Conservation (phyloP, 352 stramenopile species). For the Globisporangium heterothallicum region DNA sequence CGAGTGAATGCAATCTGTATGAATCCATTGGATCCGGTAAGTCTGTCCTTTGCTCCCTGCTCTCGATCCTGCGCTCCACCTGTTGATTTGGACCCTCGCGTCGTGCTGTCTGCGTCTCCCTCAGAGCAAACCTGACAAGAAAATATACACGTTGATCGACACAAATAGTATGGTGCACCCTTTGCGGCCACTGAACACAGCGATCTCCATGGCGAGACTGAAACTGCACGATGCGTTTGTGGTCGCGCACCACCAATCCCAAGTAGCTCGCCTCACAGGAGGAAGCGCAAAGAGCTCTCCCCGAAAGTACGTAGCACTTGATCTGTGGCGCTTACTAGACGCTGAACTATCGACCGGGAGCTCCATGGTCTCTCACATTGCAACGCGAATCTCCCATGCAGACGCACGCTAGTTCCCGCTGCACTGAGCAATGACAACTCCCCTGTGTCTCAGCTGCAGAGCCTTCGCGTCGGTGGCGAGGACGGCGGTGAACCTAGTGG, state of each 20-base stretch:
- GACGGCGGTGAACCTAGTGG: background rate
- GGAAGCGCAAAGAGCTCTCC: constrained; percentile 8
- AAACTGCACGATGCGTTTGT: constrained; percentile 29
- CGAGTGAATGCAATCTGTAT: constrained; percentile 43
- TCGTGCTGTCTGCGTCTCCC: background rate
- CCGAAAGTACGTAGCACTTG: constrained; percentile 9
- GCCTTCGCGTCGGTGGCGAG: constrained; percentile 3
- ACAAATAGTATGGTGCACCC: constrained; percentile 36
- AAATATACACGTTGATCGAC: constrained; percentile 51
- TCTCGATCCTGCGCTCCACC: too few relatives aligned
- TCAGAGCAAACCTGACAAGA: constrained; percentile 53
- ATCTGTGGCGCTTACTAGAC: too few relatives aligned
- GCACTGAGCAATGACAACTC: constrained; percentile 4
- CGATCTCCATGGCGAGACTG: constrained; percentile 42
- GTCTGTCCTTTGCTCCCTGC: too few relatives aligned
- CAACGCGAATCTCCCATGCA: too few relatives aligned
- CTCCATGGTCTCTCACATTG: background rate
- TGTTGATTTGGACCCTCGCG: too few relatives aligned
- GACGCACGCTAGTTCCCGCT: constrained; percentile 10
- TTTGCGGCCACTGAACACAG: constrained; percentile 43
- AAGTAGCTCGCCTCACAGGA: constrained; percentile 4
- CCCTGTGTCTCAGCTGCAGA: constrained; percentile 10
- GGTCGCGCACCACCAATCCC: constrained; percentile 3
- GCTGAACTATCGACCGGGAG: too few relatives aligned
- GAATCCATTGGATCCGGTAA: constrained; percentile 38